phyloP scores from a whole-genome alignment of 805 yeast species.

The Blastobotrys terrestris region DNA sequence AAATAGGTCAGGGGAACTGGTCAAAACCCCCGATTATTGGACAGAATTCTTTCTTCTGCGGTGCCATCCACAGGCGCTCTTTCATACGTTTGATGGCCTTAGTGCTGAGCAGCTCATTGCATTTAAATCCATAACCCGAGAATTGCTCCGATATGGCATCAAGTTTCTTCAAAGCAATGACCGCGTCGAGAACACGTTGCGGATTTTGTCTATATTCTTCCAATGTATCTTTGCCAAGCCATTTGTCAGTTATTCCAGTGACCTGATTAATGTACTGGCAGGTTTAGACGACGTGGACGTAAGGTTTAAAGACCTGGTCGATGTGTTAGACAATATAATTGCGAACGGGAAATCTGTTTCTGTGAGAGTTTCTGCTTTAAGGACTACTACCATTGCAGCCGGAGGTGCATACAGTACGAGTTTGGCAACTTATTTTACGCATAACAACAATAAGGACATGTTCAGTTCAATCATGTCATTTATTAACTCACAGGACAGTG shows the following conservation, averaged over 20 bases:
- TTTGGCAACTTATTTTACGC: slow-evolving; percentile 29
- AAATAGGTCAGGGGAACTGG: slow-evolving; percentile 1
- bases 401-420: slow-evolving; percentile 30
- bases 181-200: slow-evolving; percentile 20
- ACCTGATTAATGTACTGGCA: slow-evolving; percentile 29
- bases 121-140: slow-evolving; percentile 11
- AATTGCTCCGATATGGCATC: slow-evolving; percentile 23
- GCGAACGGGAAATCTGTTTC: slow-evolving; percentile 15
- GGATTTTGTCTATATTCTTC: slow-evolving; percentile 23
- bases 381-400: slow-evolving; percentile 26
- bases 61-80: slow-evolving; percentile 20
- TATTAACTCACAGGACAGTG: slow-evolving; percentile 24
- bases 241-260: slow-evolving; percentile 26
- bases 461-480: slow-evolving; percentile 32
- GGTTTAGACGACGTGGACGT: slow-evolving; percentile 32
- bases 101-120: slow-evolving; percentile 20
- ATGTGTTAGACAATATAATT: slow-evolving; percentile 24
- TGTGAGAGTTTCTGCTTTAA: slow-evolving; percentile 24
- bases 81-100: slow-evolving; percentile 19
- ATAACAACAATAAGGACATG: slow-evolving; percentile 26
- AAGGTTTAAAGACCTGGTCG: slow-evolving; percentile 26
- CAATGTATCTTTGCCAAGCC: slow-evolving; percentile 25
- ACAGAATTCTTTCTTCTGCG: slow-evolving; percentile 18
- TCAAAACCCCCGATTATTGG: slow-evolving; percentile 12
- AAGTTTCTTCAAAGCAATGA: slow-evolving; percentile 16